Evolutionary conservation across 306 rosid species (phyloP).

Genomic region (Malus domestica): DNA sequence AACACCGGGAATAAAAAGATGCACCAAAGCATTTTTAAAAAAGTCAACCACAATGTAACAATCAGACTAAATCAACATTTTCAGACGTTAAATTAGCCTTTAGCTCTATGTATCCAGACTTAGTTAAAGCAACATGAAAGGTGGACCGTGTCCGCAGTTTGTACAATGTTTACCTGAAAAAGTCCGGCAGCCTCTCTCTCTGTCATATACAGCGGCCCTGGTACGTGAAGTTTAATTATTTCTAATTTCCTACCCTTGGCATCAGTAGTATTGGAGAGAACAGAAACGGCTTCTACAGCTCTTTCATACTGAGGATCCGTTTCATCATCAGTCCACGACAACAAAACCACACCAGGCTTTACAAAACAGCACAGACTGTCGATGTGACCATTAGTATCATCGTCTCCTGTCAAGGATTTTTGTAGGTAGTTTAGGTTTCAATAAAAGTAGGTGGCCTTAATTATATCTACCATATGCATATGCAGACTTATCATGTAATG

Average conservation of each 20-base stretch:
- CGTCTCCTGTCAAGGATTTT: constrained; percentile 63
- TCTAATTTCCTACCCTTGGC: constrained; percentile 72
- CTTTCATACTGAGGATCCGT: constrained; percentile 81
- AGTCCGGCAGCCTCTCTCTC: constrained; percentile 72
- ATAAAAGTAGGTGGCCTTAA: not conserved
- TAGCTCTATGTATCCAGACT: not conserved
- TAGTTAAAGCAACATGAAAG: constrained; percentile 5
- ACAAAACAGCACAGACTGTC: constrained; percentile 93
- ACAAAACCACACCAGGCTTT: constrained; percentile 79
- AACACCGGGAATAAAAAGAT: not conserved
- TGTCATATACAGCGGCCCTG: constrained; percentile 70
- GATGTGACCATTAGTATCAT: constrained; percentile 91
- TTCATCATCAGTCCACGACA: constrained; percentile 83
- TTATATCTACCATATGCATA: not conserved
- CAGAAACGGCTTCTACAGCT: constrained; percentile 57
- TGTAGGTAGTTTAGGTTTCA: constrained; percentile 4
- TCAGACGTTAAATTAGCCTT: too few species aligned
- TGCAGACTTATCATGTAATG: not conserved
- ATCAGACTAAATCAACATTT: too few species aligned
- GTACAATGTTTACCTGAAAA: constrained; percentile 34
- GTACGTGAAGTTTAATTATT: constrained; percentile 70
- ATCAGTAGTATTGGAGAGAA: constrained; percentile 60
- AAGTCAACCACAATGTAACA: too few species aligned
- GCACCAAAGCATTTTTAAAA: not conserved
- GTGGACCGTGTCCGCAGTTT: not conserved